A percentile compares a stretch with the other conserved stretches of the same genome.
These are phyloP conservation scores for Edaphochlamys debaryana DNA, from an alignment of 139 green algal genomes.

Conservation along the genomic window DNA sequence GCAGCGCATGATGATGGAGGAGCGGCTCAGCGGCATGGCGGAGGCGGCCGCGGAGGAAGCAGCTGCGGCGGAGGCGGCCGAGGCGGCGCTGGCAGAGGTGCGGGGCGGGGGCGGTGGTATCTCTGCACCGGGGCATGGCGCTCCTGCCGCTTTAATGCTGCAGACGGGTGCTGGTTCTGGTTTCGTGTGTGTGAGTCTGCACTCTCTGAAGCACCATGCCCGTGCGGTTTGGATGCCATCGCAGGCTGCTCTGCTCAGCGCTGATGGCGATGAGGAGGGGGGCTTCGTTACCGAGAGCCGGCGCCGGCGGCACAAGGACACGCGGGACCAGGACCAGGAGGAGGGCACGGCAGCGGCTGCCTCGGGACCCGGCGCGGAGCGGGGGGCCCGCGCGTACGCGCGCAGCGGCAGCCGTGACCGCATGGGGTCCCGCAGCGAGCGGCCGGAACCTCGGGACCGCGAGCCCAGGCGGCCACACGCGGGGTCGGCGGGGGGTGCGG, in stretches of 20 bases:
- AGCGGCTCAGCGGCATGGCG: conserved; percentile 28
- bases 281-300: conserved; percentile 35
- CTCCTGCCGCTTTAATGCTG: too few relatives aligned
- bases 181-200: too few relatives aligned
- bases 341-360: background rate
- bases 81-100: background rate
- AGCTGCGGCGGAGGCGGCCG: too few relatives aligned
- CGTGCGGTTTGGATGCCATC: too few relatives aligned
- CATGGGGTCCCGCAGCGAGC: background rate
- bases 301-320: conserved; percentile 36
- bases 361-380: too few relatives aligned
- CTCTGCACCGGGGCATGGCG: background rate
- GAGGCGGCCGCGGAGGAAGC: background rate
- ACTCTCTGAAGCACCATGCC: too few relatives aligned
- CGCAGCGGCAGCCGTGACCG: conserved; percentile 41
- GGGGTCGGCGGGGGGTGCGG: too few relatives aligned
- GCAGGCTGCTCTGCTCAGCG: background rate
- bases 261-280: background rate
- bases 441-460: background rate
- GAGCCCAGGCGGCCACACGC: background rate
- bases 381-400: background rate
- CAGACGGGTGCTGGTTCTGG: too few relatives aligned
- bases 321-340: conserved; percentile 34
- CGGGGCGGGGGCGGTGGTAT: background rate
- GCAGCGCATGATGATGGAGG: conserved; percentile 73